These are phyloP conservation scores for Triangularia verruculosa DNA, from an alignment of 2,329 filamentous ascomycete species.

Conservation along the genomic window DNA sequence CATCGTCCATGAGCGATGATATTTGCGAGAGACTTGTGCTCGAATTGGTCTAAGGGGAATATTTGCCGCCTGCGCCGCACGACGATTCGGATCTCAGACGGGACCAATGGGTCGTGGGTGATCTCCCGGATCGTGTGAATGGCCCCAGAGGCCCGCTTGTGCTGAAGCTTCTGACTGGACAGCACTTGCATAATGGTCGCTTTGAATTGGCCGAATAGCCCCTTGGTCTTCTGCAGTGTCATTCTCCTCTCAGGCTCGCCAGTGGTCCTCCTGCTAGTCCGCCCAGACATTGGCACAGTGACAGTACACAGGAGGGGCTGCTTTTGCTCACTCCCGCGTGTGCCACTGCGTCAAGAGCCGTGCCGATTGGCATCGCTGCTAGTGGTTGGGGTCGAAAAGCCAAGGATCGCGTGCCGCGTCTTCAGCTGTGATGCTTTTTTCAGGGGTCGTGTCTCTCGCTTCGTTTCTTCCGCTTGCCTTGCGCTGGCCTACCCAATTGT, in stretches of 20 bases:
- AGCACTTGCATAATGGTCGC: background rate
- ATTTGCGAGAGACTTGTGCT: background rate
- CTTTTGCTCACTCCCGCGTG: background rate
- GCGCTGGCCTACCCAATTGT: too few species aligned
- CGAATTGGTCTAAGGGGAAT: background rate
- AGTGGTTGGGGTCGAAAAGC: background rate
- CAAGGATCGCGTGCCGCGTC: background rate
- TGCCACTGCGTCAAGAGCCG: background rate
- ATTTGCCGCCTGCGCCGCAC: background rate
- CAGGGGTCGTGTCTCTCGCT: background rate
- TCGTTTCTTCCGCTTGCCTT: background rate
- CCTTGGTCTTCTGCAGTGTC: background rate
- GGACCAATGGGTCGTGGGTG: background rate
- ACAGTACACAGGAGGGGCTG: background rate
- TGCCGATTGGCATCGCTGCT: background rate
- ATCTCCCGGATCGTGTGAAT: background rate
- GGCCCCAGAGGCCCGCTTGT: background rate
- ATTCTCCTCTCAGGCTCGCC: background rate
- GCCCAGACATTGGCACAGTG: background rate
- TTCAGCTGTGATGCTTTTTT: background rate
- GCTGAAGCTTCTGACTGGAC: background rate
- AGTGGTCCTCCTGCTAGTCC: background rate
- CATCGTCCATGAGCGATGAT: background rate
- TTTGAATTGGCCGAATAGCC: background rate
- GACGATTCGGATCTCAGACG: background rate